A percentile compares a stretch with the other conserved stretches of the same genome.
These are phyloP conservation scores for Citrullus mucosospermus DNA, from an alignment of 306 rosid species.

Conservation along the genomic window DNA sequence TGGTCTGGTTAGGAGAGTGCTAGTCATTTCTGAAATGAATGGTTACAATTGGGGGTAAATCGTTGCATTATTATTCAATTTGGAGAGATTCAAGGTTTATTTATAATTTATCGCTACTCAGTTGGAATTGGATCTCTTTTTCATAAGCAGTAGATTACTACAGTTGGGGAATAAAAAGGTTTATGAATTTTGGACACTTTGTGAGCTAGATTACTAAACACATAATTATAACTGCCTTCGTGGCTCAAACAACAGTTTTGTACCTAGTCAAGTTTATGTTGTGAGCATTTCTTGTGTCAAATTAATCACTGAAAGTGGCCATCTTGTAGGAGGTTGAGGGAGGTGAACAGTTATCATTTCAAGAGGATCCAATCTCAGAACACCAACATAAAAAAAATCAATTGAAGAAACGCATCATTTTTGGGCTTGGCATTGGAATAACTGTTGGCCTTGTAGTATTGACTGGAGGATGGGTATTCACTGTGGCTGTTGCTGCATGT, in stretches of 20 bases:
- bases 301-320: conserved; percentile 10
- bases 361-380: conserved; percentile 23
- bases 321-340: conserved; percentile 29
- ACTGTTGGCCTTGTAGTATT: conserved; percentile 56
- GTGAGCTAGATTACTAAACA: neutral
- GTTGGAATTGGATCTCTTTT: neutral
- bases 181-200: neutral
- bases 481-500: conserved; percentile 50
- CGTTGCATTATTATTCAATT: neutral
- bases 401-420: conserved; percentile 54
- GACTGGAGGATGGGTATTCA: conserved; percentile 89
- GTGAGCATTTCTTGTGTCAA: conserved; percentile 1
- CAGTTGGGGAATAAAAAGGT: neutral
- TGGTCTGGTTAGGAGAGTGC: neutral
- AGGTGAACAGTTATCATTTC: neutral
- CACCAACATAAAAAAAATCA: conserved; percentile 44
- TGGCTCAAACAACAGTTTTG: neutral
- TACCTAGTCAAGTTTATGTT: neutral
- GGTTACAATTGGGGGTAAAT: neutral
- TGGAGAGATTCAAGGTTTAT: neutral
- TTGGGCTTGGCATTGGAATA: conserved; percentile 83
- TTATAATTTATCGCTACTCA: neutral
- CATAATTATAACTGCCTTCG: neutral
- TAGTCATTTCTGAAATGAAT: neutral
- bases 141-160: neutral